phyloP scores from a whole-genome alignment of 768 basidiomycete species.

The Pleurotus cornucopiae region DNA sequence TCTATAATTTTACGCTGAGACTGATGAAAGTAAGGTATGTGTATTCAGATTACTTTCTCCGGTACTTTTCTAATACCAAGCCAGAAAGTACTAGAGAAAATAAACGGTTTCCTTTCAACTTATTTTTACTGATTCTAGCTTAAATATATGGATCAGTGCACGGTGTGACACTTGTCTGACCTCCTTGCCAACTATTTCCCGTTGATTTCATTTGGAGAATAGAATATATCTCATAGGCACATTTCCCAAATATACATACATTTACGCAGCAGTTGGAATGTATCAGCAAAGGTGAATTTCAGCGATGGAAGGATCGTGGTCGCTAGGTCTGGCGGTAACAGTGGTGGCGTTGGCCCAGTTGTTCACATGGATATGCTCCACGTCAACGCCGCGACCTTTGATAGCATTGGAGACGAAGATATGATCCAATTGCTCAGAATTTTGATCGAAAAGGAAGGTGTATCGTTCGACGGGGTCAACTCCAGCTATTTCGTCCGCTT shows the following conservation, averaged over 20 bases:
- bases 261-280: too few relatives aligned
- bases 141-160: too few relatives aligned
- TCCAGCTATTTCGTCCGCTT: conserved; percentile 48
- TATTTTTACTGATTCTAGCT: too few relatives aligned
- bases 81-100: too few relatives aligned
- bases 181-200: neutral
- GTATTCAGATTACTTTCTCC: too few relatives aligned
- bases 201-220: neutral
- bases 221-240: neutral
- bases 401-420: conserved; percentile 47
- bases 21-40: too few relatives aligned
- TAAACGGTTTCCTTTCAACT: too few relatives aligned
- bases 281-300: conserved; percentile 41
- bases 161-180: too few relatives aligned
- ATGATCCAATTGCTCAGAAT: conserved; percentile 58
- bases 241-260: too few relatives aligned
- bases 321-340: conserved; percentile 36
- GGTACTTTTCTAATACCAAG: too few relatives aligned
- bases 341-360: conserved; percentile 44
- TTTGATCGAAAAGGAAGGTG: conserved; percentile 59
- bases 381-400: conserved; percentile 32
- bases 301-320: conserved; percentile 60
- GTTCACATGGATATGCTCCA: conserved; percentile 61
- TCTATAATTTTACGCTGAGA: too few relatives aligned
- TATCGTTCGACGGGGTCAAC: conserved; percentile 50